Evolutionary conservation across 2,329 filamentous ascomycete species (phyloP), one percentile per base, ranked within the genome.

Genomic region (Fusarium multiceps): DNA sequence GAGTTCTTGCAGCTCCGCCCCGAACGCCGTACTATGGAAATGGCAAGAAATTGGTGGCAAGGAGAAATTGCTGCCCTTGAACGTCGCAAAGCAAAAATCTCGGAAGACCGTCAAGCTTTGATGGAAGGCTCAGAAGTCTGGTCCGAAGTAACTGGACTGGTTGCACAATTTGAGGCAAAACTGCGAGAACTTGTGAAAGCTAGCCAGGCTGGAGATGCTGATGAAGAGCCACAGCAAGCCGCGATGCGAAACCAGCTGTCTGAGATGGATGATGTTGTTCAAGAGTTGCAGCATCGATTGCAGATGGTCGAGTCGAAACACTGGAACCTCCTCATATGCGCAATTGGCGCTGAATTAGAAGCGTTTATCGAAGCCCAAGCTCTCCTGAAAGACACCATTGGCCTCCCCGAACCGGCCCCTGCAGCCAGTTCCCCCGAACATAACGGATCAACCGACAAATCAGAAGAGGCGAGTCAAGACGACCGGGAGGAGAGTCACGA

Each of bases 321-420:
- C 18, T 95, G 92, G 92, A 94, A 91, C 59, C 80, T 94, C 18
- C 82, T 95, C 20, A 89, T 94, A 7, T 92, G 88, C 54, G 92
- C 91, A 13, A 89, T 95, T 34, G 91, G 92, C 1, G 92, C 92
- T 1, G 92, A 93, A 76, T 75, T 92, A 3, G 89, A 91, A 62
- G 90, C 90, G 4, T 89, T 92, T 64, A 81, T 81, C 32, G 86
- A 90, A 72, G 89, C 89, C 2, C 84, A 86, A 70, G 78, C 82
- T 5, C 82, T 93, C 43, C 79, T 93, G n/a, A 64, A 73, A 42
- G 63, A 62, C 14, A 67, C 71, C 4, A 51, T 75, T 7, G 70
- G 14, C 41, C 58, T 11, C 11, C 51, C 20, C 12, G 58, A 60
- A 3, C n/a, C 45, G 6, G 27, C 37, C 6, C 65, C 72, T 11